Percentiles rank a stretch among this genome's conserved stretches.
These are phyloP conservation scores for Phytophthora syringae DNA, from an alignment of 352 stramenopile genomes.

Conservation along the genomic window DNA sequence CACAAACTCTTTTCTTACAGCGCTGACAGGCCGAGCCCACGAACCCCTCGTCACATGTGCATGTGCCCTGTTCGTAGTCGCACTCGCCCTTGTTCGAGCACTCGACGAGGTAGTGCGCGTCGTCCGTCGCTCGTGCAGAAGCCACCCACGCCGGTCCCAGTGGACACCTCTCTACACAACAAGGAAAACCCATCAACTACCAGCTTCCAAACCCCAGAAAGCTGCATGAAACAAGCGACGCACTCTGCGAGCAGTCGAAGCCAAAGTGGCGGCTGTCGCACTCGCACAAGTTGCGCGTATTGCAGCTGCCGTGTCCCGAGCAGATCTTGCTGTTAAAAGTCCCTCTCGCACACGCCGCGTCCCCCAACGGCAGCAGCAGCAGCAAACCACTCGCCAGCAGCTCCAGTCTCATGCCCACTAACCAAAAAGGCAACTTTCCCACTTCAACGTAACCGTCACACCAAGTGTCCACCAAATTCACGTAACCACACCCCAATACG, in stretches of 20 bases:
- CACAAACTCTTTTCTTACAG: constrained; percentile 43
- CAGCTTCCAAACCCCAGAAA: neutral
- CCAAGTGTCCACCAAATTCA: neutral
- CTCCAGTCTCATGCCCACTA: neutral
- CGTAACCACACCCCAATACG: neutral
- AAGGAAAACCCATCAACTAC: neutral
- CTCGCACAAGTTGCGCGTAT: constrained; percentile 48
- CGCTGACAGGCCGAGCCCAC: constrained; percentile 73
- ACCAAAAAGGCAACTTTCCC: constrained; percentile 9
- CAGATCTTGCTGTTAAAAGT: constrained; percentile 65
- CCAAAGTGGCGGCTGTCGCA: constrained; percentile 61
- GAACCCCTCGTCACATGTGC: constrained; percentile 73
- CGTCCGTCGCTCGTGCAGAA: constrained; percentile 50
- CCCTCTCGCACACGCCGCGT: constrained; percentile 46
- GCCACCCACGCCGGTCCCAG: constrained; percentile 64
- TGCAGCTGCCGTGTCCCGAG: constrained; percentile 62
- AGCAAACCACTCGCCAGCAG: constrained; percentile 3
- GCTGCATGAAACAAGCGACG: neutral
- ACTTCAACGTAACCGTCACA: constrained; percentile 2
- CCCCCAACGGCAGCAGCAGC: constrained; percentile 1
- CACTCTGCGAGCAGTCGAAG: constrained; percentile 73
- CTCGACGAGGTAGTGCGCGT: constrained; percentile 71
- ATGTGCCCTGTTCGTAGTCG: constrained; percentile 55
- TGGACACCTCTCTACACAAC: constrained; percentile 47
- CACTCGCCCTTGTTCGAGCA: constrained; percentile 84